Evolutionary conservation across 2,329 filamentous ascomycete genomes (phyloP), one percentile per base, ranked within the genome.

Genomic region (Coniochaeta sp.): DNA sequence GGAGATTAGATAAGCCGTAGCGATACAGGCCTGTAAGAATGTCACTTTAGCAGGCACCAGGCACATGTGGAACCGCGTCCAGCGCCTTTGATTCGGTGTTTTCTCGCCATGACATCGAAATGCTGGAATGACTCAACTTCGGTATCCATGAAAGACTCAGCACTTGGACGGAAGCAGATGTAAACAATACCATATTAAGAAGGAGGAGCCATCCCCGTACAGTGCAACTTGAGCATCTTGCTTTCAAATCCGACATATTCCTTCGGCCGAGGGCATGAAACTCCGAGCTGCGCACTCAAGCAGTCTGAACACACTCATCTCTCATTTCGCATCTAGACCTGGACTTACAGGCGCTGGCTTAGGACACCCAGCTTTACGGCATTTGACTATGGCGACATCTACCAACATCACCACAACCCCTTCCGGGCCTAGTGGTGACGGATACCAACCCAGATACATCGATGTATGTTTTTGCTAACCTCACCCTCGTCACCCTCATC

Each of bases 371-470:
- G 20, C 12, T 42, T 6, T n/a, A 24, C 38, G 38, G 38, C 12
- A 24, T 12, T 42, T 40, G 24, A 42, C 3, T 26, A 51, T 51
- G 49, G 16, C 49, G 12, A 18, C 49, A 12, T 20, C 45, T 48
- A n/a, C 45, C 45, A 48, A n/a, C 26, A 31, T 14, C 24, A n/a
- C 28, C 26, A 6, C 45, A 3, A 9, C 24, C 45, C 26, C 45
- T 12, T 18, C 24, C 6, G 3, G 26, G 45, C 45, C 38, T 10
- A 22, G 33, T 38, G 18, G 42, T 46, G 42, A n/a, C n/a, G n/a
- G n/a, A 30, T 33, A 74, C 57, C 70, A 65, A 49, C 79, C 79
- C 10, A 73, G 79, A 61, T 85, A 83, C 60, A 77, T 84, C 55
- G 82, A 85, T 78, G 82, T 85, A 71, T 62, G 76, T 64, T 22